Evolutionary conservation across 129 eudicot genomes (phyloP), one percentile per base, ranked within the genome.

Genomic region (Saposhnikovia divaricata): DNA sequence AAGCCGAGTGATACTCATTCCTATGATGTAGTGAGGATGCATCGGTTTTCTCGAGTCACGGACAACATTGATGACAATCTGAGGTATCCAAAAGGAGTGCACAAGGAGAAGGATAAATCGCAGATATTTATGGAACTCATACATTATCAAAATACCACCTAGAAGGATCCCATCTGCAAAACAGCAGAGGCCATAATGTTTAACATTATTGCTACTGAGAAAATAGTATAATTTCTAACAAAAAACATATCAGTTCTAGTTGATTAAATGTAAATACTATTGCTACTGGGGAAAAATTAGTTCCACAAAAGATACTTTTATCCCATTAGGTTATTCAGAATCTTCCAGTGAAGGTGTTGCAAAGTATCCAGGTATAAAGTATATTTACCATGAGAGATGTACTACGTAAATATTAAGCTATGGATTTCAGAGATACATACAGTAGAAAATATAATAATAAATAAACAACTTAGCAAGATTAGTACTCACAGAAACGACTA

Each of bases 61-160:
- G 37, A 92, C 81, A 57, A 95, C 82, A 74, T 92, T 95, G 42
- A 87, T 88, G 77, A 86, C 40, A 61, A 95, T 95, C 89, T 95
- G 98, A 57, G 98, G 98, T 47, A 95, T 87, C 98, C 98, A 95
- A 77, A 95, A 95, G 57, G 90, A 95, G 84, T 95, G 96, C 81
- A 90, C 82, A 63, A 92, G 86, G 50, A 95, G 90, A 81, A 95
- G 91, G 77, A 95, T 90, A 53, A 87, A 84, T 82, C 93, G 90
- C 65, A 95, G 76, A 79, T 79, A 95, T 75, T 83, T 92, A 46
- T 95, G 98, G 70, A 95, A 92, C 96, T 95, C 98, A 31, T 95
- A 95, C 98, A 95, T 95, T 63, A 95, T 47, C 89, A 95, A 78
- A 78, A 95, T 90, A 66, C 98, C 98, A 77, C 98, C 98, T 85